Evolutionary conservation across 768 basidiomycete species (phyloP), one percentile per base, ranked within the genome.

Genomic region (Gloeopeniophorella convolvens): DNA sequence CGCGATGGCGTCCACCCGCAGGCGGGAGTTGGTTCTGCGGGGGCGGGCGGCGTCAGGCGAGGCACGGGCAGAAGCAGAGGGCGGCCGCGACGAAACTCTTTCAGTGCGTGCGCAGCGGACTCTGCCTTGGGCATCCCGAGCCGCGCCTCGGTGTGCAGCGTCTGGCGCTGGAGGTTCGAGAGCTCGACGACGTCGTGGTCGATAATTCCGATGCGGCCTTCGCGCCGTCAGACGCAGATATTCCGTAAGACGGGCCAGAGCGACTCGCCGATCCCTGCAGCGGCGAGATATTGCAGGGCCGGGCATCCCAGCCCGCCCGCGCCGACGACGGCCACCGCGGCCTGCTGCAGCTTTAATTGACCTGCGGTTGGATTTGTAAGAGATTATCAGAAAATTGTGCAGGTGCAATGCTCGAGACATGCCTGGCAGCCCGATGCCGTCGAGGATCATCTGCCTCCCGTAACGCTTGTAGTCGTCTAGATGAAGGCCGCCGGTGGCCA

Each of bases 291-390:
- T 62, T 96, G 91, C 39, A 99, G 72, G 33, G 89, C 90, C 40
- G 96, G 93, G 65, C 96, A 98, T 10, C 96, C 96, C 11, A 99
- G 74, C 8, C 96, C 96, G 0, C 96, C 96, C 13, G 94, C 96
- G 23, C 96, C 96, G 3, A 97, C 79, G 3, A 98, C 90, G 13
- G 82, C 82, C 2, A 94, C 82, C 2, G 83, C 82, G 0, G 92
- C 79, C 7, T 71, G 60, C 51, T 81, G 81, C 9, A 99, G 71
- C 64, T 83, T 90, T 34, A 92, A 65, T 65, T 98, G 95, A 16
- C 88, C 95, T 94, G 46, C 6, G 5, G 8, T 8, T 9, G 18
- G 27, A 59, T 15, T 41, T 45, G 31, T 28, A 43, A 20, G 6
- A 32, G 18, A 54, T 59, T 37, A 40, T 5, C 36, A 20, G 30